Evolutionary conservation across 371 early-diverging fungal species (phyloP).

Genomic region (Syncephalastrum contaminatum): DNA sequence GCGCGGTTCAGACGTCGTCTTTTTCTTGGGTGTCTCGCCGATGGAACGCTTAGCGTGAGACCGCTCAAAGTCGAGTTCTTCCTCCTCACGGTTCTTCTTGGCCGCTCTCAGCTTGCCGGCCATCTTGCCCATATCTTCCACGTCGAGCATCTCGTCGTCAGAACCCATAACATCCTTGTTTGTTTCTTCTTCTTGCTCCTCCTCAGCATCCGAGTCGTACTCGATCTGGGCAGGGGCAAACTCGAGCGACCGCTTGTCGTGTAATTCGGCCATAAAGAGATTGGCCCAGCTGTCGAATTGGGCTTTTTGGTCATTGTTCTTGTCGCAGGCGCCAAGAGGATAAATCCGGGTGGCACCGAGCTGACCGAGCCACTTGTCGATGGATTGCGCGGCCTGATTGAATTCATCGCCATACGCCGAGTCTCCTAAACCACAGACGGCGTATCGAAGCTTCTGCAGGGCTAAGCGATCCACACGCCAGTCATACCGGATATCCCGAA

Average conservation of each 20-base stretch:
- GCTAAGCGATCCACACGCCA: constrained; percentile 65
- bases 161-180: constrained; percentile 37
- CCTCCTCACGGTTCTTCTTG: constrained; percentile 52
- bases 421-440: constrained; percentile 78
- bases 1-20: constrained; percentile 45
- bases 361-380: constrained; percentile 66
- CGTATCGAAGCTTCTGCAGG: constrained; percentile 60
- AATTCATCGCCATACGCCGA: constrained; percentile 71
- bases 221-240: constrained; percentile 48
- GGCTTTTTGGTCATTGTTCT: constrained; percentile 58
- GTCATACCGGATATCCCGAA: constrained; percentile 67
- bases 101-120: constrained; percentile 61
- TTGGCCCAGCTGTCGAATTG: constrained; percentile 58
- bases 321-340: constrained; percentile 68
- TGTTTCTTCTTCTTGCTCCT: constrained; percentile 37
- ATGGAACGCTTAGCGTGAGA: constrained; percentile 46
- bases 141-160: constrained; percentile 69
- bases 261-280: constrained; percentile 46
- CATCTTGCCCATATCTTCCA: constrained; percentile 75
- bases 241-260: constrained; percentile 42
- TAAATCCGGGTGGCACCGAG: constrained; percentile 73
- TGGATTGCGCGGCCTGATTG: constrained; percentile 56
- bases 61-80: constrained; percentile 54
- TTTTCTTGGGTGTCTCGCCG: constrained; percentile 21
- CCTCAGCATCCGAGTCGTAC: constrained; percentile 58